Evolutionary conservation across 768 basidiomycete species (phyloP).

Genomic region (Ramaria sp.): DNA sequence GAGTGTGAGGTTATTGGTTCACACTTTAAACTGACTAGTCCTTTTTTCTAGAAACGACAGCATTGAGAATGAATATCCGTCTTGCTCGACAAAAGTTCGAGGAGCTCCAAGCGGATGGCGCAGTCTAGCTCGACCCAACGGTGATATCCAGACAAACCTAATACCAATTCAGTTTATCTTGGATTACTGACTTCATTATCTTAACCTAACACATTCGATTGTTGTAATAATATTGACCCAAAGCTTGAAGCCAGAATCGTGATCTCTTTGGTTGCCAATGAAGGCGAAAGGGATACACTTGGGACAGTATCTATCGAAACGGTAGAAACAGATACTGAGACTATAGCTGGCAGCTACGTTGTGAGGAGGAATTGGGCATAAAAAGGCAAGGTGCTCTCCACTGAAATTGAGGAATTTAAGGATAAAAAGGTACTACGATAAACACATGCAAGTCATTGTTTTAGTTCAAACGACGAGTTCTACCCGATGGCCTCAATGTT

Average conservation of each 20-base stretch:
- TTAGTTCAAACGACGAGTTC: background rate
- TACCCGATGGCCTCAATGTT: background rate
- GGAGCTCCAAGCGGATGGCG: slow-evolving; percentile 62
- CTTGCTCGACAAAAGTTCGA: slow-evolving; percentile 83
- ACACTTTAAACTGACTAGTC: background rate
- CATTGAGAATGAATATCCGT: slow-evolving; percentile 78
- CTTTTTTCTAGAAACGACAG: slow-evolving; percentile 60
- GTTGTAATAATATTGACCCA: background rate
- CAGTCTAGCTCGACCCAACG: background rate
- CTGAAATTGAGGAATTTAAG: no score
- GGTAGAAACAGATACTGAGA: no score
- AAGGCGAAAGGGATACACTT: no score
- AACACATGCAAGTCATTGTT: no score
- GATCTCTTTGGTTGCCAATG: no score
- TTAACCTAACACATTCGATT: background rate
- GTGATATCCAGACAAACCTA: background rate
- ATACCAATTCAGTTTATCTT: background rate
- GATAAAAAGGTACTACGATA: no score
- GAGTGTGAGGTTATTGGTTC: background rate
- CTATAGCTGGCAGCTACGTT: no score
- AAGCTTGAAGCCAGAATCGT: background rate
- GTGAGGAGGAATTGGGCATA: no score
- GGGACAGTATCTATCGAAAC: no score
- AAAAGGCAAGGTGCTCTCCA: no score
- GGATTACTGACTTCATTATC: background rate